phyloP scores from a whole-genome alignment of 495 filamentous ascomycete species.

The Xylaria sp. region DNA sequence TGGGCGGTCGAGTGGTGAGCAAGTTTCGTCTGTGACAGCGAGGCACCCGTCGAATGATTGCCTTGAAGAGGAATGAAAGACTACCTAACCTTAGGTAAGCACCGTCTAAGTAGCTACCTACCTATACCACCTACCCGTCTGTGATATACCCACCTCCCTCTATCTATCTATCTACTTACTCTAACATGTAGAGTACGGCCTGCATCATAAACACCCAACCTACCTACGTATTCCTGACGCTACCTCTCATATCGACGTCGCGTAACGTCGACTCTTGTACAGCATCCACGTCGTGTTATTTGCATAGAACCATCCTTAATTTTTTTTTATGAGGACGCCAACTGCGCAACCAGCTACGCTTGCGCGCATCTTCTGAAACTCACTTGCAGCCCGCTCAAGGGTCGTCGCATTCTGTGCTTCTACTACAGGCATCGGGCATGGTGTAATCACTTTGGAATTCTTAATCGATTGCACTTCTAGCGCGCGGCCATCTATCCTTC shows the following conservation, averaged over 20 bases:
- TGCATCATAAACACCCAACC: background rate
- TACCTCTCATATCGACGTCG: background rate
- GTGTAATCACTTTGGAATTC: background rate
- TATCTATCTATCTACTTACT: background rate
- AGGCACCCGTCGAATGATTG: background rate
- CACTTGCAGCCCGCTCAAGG: background rate
- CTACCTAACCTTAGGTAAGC: background rate
- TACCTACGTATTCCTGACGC: background rate
- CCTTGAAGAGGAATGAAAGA: background rate
- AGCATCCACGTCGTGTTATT: background rate
- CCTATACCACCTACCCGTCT: background rate
- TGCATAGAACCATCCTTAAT: too few species aligned
- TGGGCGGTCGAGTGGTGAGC: slow-evolving; percentile 12
- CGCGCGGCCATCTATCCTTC: background rate
- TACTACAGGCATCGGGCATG: background rate
- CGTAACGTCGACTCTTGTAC: background rate
- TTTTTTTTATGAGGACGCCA: background rate
- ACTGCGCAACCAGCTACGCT: background rate
- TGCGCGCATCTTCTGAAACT: background rate
- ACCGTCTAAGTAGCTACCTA: background rate
- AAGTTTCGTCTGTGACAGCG: slow-evolving; percentile 20
- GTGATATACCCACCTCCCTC: background rate
- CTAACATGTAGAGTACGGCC: background rate
- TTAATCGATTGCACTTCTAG: background rate
- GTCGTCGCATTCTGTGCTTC: background rate